These are phyloP conservation scores for Paramecium biaurelia DNA, from an alignment of 73 alveolate species.

Conservation along the genomic window DNA sequence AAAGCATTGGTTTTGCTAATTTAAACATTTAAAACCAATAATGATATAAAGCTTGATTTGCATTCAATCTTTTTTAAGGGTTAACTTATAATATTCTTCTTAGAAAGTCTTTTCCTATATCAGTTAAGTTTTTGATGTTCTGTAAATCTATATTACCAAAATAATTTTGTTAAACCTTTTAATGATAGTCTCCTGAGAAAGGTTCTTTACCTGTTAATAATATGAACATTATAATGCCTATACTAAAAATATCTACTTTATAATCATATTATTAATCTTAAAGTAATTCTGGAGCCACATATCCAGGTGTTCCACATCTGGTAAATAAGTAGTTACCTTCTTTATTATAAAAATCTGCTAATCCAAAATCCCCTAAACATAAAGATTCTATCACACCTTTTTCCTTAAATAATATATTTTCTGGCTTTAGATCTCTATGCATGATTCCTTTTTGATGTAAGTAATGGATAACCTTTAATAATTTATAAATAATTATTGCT, in stretches of 20 bases:
- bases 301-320: constrained; percentile 97
- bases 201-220: neutral
- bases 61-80: constrained; percentile 7
- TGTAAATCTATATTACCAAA: neutral
- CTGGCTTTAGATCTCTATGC: constrained; percentile 89
- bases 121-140: neutral
- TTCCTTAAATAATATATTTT: constrained; percentile 76
- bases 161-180: neutral
- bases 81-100: neutral
- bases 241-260: constrained; percentile 47
- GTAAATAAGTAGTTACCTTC: constrained; percentile 50
- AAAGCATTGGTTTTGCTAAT: neutral
- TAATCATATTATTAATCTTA: constrained; percentile 66
- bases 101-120: neutral
- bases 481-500: constrained; percentile 3
- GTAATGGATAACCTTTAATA: constrained; percentile 52
- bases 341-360: constrained; percentile 51
- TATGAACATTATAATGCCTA: neutral
- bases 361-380: constrained; percentile 83
- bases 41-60: constrained; percentile 14
- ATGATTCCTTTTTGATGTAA: constrained; percentile 77
- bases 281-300: constrained; percentile 96
- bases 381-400: constrained; percentile 72
- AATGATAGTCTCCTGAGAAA: neutral
- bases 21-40: neutral